Conservation (phyloP, 257 asterid species). For the Solanum paucissectum region DNA sequence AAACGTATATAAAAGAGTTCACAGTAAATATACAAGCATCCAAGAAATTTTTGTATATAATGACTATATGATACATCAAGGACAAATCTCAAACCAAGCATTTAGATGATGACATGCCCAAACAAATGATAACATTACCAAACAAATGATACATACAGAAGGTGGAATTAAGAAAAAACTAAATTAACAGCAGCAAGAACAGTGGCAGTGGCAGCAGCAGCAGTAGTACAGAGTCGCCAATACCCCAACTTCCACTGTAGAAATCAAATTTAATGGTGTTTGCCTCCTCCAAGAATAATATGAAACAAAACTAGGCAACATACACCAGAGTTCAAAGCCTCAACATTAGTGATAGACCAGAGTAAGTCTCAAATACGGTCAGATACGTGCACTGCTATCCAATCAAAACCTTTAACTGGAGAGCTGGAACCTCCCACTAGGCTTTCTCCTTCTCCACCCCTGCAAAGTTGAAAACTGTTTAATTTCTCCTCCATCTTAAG, state of each 20-base stretch:
- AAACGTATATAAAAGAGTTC: not conserved
- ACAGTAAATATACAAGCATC: not conserved
- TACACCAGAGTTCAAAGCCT: slow-evolving; percentile 13
- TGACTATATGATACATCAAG: slow-evolving; percentile 21
- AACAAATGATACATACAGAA: slow-evolving; percentile 44
- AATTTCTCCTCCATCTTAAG: not conserved
- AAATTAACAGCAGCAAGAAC: slow-evolving; percentile 19
- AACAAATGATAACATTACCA: slow-evolving; percentile 22
- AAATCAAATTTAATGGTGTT: slow-evolving; percentile 13
- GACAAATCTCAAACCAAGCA: slow-evolving; percentile 8
- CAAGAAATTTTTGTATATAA: slow-evolving; percentile 1
- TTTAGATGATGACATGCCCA: slow-evolving; percentile 20
- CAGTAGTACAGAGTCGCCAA: slow-evolving; percentile 10
- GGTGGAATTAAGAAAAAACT: slow-evolving; percentile 1
- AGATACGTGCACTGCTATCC: slow-evolving; percentile 3
- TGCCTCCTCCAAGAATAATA: slow-evolving; percentile 22
- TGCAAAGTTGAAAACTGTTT: slow-evolving; percentile 11
- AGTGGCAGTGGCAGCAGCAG: slow-evolving; percentile 10
- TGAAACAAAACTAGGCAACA: slow-evolving; percentile 23
- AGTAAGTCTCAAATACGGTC: slow-evolving; percentile 5
- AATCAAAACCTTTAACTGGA: slow-evolving; percentile 36
- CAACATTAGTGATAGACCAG: not conserved
- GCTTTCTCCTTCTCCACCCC: slow-evolving; percentile 87
- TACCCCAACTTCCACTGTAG: slow-evolving; percentile 7
- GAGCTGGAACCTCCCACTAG: slow-evolving; percentile 79